Base-by-base conservation (phyloP, 257 asterid genomes). In the Solanum megistacrolobum region DNA sequence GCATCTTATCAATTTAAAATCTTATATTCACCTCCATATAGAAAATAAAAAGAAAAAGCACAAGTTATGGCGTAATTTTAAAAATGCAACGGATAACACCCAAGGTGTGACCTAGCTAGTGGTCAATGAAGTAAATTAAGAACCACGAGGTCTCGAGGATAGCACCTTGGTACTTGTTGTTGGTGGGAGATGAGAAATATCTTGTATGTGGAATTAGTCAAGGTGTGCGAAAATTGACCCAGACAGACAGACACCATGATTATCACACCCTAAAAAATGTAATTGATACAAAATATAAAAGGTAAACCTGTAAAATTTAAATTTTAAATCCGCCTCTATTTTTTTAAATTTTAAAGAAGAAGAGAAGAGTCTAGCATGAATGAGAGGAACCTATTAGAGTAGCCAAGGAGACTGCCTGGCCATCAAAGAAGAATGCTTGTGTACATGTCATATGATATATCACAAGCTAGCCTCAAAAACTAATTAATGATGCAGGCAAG, bases 381-480 rank as follows among this genome's bases (percentile, higher is more conserved):
- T 86, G 92, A 90, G 86, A 91, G 89, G 86, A 89, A 89, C 66
- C 35, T 58, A 88, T 88, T 66, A 83, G 85, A 89, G 58, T 92
- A 92, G 94, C 92, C 92, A 90, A 88, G 92, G 92, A 91, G 91
- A 90, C 91, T 88, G 92, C 94, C 94, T 87, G 89, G 27, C 43
- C 25, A 43, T 35, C 73, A 69, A 27, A 52, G 2, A 68, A 9
- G 65, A 66, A 65, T 65, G 31, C 52, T 79, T n/a, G 39, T 21
- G 62, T 35, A 10, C 4, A 12, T 12, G 25, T 0, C 36, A 43
- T 35, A 79, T 43, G 34, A 79, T 52, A 52, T 52, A 52, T 46
- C 5, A 16, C 27, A 27, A 86, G 0, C 43, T 39, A 39, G 9
- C 34, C 58, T 84, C 58, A 20, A 5, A 7, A 10, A 12, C 0